These are phyloP conservation scores for Eucalyptus melliodora DNA, from an alignment of 345 rosid species.

Conservation along the genomic window DNA sequence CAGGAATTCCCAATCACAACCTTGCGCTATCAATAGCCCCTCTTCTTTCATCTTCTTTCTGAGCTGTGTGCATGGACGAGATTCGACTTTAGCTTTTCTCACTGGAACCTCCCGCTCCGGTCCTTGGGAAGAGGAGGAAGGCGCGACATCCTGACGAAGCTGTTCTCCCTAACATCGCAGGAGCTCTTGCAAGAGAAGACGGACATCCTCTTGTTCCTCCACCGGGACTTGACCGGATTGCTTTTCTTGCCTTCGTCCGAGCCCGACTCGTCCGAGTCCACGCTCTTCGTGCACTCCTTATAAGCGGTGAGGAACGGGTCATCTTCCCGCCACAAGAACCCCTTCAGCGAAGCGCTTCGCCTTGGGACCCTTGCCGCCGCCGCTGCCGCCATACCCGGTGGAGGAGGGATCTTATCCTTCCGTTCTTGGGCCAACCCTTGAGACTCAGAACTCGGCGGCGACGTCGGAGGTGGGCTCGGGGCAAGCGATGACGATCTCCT, in stretches of 20 bases:
- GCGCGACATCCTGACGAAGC: conserved; percentile 10
- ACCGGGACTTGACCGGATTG: neutral
- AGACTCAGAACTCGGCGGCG: neutral
- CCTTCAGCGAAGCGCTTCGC: conserved; percentile 25
- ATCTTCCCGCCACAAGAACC: conserved; percentile 20
- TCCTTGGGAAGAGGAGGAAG: conserved; percentile 31
- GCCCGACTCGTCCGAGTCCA: neutral
- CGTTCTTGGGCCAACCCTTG: neutral
- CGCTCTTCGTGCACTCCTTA: conserved; percentile 47
- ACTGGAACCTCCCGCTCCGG: neutral
- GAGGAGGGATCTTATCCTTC: neutral
- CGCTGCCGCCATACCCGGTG: neutral
- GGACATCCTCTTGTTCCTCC: conserved; percentile 6
- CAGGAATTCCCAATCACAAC: neutral
- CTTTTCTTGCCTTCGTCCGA: neutral
- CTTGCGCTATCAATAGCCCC: neutral
- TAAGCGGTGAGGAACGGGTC: conserved; percentile 63
- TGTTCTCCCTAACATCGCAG: conserved; percentile 33
- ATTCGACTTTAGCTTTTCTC: neutral
- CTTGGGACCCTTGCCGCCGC: conserved; percentile 8
- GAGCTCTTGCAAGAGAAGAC: conserved; percentile 44
- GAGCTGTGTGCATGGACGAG: neutral
- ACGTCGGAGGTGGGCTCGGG: neutral
- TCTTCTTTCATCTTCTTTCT: neutral
- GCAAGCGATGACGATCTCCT: neutral